Evolutionary conservation across 2,329 filamentous ascomycete genomes (phyloP).

Genomic region (Ceratocystis eucalypticola): DNA sequence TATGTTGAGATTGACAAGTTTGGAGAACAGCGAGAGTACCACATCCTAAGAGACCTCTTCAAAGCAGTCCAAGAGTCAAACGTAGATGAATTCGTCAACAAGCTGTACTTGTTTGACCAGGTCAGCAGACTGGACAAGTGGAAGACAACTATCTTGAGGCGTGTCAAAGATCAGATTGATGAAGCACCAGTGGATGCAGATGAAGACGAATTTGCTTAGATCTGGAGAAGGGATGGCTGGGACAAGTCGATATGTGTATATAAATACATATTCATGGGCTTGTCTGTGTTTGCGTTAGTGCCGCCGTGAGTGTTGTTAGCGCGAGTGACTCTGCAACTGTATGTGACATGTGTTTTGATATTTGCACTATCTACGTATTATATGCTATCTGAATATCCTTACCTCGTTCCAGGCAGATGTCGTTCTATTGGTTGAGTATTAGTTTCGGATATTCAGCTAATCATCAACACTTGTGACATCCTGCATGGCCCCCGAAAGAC

Average conservation of each 20-base stretch:
- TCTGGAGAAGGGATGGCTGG: neutral
- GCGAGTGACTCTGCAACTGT: too few species aligned
- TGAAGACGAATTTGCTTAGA: slow-evolving; percentile 21
- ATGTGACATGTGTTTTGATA: too few species aligned
- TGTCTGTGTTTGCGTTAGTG: neutral
- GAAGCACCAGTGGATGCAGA: slow-evolving; percentile 31
- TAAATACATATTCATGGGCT: neutral
- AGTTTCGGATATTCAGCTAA: too few species aligned
- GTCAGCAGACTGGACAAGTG: slow-evolving; percentile 90
- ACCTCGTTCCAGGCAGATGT: too few species aligned
- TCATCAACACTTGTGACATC: too few species aligned
- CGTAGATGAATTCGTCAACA: slow-evolving; percentile 71
- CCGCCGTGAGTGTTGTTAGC: too few species aligned
- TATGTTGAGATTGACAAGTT: slow-evolving; percentile 75
- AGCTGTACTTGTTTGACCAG: slow-evolving; percentile 80
- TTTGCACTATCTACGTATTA: too few species aligned
- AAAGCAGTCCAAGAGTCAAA: slow-evolving; percentile 65
- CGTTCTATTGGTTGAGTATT: too few species aligned
- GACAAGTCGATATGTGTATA: neutral
- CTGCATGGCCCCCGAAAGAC: too few species aligned
- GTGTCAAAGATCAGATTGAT: slow-evolving; percentile 74
- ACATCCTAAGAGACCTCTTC: slow-evolving; percentile 64
- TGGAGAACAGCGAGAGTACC: slow-evolving; percentile 61
- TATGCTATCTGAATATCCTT: too few species aligned
- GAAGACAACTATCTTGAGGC: slow-evolving; percentile 78